These are phyloP conservation scores for Paraphysoderma sedebokerense DNA, from an alignment of 371 early-diverging fungal species.

Conservation along the genomic window DNA sequence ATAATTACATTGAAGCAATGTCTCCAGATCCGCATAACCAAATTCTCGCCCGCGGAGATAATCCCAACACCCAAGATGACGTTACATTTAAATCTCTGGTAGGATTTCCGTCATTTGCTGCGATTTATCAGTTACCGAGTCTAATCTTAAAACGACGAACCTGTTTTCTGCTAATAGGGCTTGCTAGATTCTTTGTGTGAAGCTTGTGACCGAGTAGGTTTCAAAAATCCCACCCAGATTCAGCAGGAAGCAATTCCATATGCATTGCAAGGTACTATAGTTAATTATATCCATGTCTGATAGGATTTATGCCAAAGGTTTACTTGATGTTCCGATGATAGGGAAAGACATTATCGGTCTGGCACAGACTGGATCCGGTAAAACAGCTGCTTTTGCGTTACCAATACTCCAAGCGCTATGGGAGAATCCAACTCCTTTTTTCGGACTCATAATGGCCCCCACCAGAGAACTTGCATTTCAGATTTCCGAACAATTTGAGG, in stretches of 20 bases:
- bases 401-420: constrained; percentile 88
- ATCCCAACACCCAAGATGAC: too few species aligned
- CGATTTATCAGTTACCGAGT: too few species aligned
- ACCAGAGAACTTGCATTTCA: constrained; percentile 95
- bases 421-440: constrained; percentile 74
- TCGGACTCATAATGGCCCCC: constrained; percentile 93
- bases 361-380: constrained; percentile 96
- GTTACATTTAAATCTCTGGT: too few species aligned
- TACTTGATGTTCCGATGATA: constrained; percentile 8
- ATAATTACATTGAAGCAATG: too few species aligned
- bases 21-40: too few species aligned
- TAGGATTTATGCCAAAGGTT: too few species aligned
- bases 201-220: constrained; percentile 74
- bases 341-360: constrained; percentile 87
- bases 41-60: too few species aligned
- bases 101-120: too few species aligned
- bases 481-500: constrained; percentile 83
- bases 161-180: constrained; percentile 25
- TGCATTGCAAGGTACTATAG: constrained; percentile 49
- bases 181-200: constrained; percentile 68
- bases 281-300: too few species aligned
- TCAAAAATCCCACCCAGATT: constrained; percentile 84
- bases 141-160: too few species aligned
- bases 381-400: constrained; percentile 93
- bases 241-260: constrained; percentile 78